Evolutionary conservation across 2,329 filamentous ascomycete genomes (phyloP).

Genomic region (Fusarium floridanum): DNA sequence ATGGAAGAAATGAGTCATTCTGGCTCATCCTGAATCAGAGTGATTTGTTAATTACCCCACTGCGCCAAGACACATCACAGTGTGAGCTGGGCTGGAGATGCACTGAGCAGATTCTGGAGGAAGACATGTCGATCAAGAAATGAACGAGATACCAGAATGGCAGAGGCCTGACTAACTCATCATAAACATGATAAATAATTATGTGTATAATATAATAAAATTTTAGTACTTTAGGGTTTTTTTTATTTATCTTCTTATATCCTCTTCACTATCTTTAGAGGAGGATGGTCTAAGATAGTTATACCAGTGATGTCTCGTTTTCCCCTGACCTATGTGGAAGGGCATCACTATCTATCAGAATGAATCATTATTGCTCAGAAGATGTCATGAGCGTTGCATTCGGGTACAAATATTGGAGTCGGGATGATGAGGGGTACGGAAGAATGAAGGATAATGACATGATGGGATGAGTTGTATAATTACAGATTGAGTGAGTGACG

Average conservation of each 20-base stretch:
- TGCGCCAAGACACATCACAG: too few species aligned
- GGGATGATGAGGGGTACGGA: background rate
- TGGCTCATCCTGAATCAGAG: constrained; percentile 45
- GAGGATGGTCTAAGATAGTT: too few species aligned
- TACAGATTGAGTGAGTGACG: background rate
- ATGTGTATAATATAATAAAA: background rate
- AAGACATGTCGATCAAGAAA: too few species aligned
- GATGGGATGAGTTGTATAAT: constrained; percentile 6
- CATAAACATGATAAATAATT: too few species aligned
- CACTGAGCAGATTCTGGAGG: too few species aligned
- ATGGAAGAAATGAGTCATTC: constrained; percentile 50
- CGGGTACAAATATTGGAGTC: background rate
- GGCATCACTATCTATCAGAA: constrained; percentile 31
- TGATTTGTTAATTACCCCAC: background rate
- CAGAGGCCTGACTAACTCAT: too few species aligned
- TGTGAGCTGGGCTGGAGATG: too few species aligned
- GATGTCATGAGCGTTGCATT: background rate
- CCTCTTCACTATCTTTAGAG: background rate
- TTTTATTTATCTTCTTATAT: background rate
- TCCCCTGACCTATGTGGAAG: too few species aligned
- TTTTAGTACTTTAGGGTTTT: background rate
- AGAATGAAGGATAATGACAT: background rate
- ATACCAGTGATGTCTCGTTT: too few species aligned
- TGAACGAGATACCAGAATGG: too few species aligned
- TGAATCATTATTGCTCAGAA: constrained; percentile 45